These are phyloP conservation scores for Claviceps cyperi DNA, from an alignment of 2,329 filamentous ascomycete genomes.

Conservation along the genomic window DNA sequence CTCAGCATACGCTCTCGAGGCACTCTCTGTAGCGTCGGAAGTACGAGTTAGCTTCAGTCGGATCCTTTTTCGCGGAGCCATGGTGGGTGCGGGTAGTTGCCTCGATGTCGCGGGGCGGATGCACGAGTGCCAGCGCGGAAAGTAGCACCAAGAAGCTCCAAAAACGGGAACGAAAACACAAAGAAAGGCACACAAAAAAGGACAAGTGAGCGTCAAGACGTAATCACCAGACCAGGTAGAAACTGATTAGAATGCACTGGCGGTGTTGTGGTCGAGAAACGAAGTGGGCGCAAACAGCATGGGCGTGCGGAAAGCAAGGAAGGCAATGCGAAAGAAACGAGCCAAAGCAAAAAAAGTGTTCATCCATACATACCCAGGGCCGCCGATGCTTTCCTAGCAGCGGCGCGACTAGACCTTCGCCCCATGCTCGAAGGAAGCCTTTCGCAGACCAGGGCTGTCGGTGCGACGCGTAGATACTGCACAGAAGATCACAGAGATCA, in stretches of 20 bases:
- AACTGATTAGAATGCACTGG: not conserved
- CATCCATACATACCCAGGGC: conserved; percentile 34
- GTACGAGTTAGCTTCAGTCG: conserved; percentile 20
- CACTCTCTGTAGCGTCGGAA: conserved; percentile 23
- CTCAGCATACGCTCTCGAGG: conserved; percentile 26
- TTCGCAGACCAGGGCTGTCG: not conserved
- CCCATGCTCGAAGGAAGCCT: conserved; percentile 12
- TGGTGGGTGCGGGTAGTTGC: conserved; percentile 5
- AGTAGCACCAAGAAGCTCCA: not conserved
- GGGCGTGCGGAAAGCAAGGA: conserved; percentile 1
- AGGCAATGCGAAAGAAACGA: not conserved
- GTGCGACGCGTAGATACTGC: not conserved
- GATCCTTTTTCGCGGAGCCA: conserved; percentile 17
- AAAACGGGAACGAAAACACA: not conserved
- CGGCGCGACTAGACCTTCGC: conserved; percentile 37
- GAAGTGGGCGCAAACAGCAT: not conserved
- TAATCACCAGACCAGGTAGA: not conserved
- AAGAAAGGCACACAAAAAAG: not conserved
- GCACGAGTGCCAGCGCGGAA: not conserved
- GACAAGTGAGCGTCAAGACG: not conserved
- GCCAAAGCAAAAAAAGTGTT: conserved; percentile 1
- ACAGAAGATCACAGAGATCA: not conserved
- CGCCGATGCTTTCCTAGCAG: conserved; percentile 37
- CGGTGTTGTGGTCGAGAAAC: not conserved
- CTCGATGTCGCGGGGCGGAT: not conserved